These are phyloP conservation scores for Jatropha curcas DNA, from an alignment of 345 rosid genomes.

Conservation along the genomic window DNA sequence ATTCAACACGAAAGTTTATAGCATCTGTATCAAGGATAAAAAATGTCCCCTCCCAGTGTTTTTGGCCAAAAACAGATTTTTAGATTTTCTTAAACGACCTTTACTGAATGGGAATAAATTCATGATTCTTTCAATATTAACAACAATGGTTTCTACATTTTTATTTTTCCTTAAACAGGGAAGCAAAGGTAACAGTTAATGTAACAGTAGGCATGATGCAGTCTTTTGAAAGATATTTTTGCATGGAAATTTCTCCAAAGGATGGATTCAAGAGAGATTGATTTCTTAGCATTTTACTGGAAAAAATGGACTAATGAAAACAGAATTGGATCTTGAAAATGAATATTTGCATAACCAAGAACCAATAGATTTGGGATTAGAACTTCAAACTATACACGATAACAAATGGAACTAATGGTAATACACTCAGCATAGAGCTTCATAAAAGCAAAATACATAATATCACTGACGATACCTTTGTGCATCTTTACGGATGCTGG, in stretches of 20 bases:
- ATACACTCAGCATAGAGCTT: not conserved
- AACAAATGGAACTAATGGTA: not conserved
- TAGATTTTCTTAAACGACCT: not conserved
- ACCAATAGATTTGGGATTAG: not conserved
- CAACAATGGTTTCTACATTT: not conserved
- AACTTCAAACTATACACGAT: not conserved
- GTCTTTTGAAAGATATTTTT: not conserved
- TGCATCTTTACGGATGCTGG: constrained; percentile 87
- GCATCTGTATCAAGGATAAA: not conserved
- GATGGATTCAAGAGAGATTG: not conserved
- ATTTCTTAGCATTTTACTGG: not conserved
- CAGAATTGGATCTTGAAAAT: not conserved
- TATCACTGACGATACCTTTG: constrained; percentile 56
- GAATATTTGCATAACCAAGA: not conserved
- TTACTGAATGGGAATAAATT: not conserved
- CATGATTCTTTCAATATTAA: not conserved
- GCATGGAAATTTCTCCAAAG: not conserved
- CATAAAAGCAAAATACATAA: constrained; percentile 1
- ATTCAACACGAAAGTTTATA: not conserved
- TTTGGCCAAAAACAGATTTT: not conserved
- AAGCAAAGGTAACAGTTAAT: not conserved
- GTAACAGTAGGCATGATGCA: not conserved
- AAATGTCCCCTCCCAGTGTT: not conserved
- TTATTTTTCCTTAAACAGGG: not conserved
- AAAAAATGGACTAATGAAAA: not conserved